Base-by-base conservation (phyloP, 345 rosid genomes). In the Moringa oleifera region DNA sequence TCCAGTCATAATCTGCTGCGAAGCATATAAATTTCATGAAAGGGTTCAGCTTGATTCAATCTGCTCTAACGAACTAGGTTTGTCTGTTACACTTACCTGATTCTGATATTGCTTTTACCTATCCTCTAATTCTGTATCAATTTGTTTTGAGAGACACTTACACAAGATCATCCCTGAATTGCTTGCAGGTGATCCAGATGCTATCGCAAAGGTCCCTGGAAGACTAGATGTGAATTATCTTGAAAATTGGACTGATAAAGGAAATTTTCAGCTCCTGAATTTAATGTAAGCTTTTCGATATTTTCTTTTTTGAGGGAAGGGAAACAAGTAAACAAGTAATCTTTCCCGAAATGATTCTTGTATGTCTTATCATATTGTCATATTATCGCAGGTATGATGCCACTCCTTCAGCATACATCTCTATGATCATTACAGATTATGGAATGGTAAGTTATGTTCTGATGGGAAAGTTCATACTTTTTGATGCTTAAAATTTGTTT, bases 1-100 rank as follows among this genome's bases (percentile, higher is more conserved):
- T 63, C 93, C 90, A 28, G 93, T 89, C 20, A 74, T 89, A 59
- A 79, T 89, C 20, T 89, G 90, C 37, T 89, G 96, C 53, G 96
- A 89, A 79, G 87, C 93, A 20, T 89, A 89, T 69, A 89, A 89
- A 72, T 89, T 89, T 77, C 93, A 89, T 68, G 89, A 86, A 73
- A 78, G 93, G 81, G 93, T 89, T 59, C 80, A 86, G 57, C 85
- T 89, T 58, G 96, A 89, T 75, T 89, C 96, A 1, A 82, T 89
- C 62, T 89, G 93, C 71, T 79, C 80, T 53, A 86, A 89, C 57
- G 93, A 89, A 71, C 80, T 89, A 68, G 96, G 93, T 89, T 82
- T 41, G 47, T 41, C 47, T 9, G 47, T 41, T 28, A 28, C 33
- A 1, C 9, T 23, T 20, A 41, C 9, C 47, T 41, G 9, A 41